These are phyloP conservation scores for Debaryomyces psychrophilus DNA, from an alignment of 1,139 yeast genomes.

Conservation along the genomic window DNA sequence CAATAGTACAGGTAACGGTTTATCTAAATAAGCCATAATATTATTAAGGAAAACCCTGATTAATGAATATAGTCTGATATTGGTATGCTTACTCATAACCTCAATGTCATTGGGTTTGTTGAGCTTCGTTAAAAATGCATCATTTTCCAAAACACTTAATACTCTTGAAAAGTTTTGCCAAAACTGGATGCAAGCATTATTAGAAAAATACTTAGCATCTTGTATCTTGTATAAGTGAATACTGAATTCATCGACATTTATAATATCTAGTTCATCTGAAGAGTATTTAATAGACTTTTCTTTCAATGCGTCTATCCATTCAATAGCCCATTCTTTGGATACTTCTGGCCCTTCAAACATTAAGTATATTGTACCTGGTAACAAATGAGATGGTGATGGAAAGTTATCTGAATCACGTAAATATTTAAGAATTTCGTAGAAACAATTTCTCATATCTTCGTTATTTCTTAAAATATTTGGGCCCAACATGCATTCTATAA, in stretches of 20 bases:
- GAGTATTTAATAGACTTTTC: slow-evolving; percentile 13
- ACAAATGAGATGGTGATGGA: slow-evolving; percentile 19
- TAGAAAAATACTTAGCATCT: slow-evolving; percentile 49
- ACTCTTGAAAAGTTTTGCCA: slow-evolving; percentile 55
- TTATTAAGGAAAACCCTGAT: slow-evolving; percentile 51
- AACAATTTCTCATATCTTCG: slow-evolving; percentile 31
- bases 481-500: slow-evolving; percentile 52
- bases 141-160: slow-evolving; percentile 40
- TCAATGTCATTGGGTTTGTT: slow-evolving; percentile 49
- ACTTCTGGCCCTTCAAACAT: slow-evolving; percentile 54
- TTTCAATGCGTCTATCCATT: slow-evolving; percentile 26
- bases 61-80: slow-evolving; percentile 48
- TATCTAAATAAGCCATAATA: slow-evolving; percentile 51
- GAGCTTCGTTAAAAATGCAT: slow-evolving; percentile 42
- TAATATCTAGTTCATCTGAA: slow-evolving; percentile 29
- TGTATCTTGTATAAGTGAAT: slow-evolving; percentile 56
- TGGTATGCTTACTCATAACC: slow-evolving; percentile 38
- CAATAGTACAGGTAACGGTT: slow-evolving; percentile 59
- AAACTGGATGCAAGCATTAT: slow-evolving; percentile 47
- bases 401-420: slow-evolving; percentile 19
- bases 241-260: slow-evolving; percentile 57
- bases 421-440: slow-evolving; percentile 26
- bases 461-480: slow-evolving; percentile 51
- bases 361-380: slow-evolving; percentile 55
- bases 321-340: slow-evolving; percentile 51